Percentiles rank a stretch among this genome's conserved stretches.
phyloP scores from a whole-genome alignment of 2,329 filamentous ascomycete genomes.

The Sporothrix brasiliensis region DNA sequence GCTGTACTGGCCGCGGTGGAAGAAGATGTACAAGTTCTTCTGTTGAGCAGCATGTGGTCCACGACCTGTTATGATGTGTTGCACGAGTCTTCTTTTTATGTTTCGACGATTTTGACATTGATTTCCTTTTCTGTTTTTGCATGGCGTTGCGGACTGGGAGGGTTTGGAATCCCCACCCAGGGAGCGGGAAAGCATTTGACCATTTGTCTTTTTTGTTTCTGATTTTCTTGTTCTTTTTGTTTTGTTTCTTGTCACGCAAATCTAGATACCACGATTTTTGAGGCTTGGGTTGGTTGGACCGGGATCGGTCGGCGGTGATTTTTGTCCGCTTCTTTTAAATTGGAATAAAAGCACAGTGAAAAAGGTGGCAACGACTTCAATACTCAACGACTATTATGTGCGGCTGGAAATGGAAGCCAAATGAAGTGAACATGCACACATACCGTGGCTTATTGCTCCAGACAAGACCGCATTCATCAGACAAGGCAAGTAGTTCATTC shows the following conservation, averaged over 20 bases:
- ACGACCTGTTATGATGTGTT: neutral
- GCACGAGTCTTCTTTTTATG: neutral
- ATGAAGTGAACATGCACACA: neutral
- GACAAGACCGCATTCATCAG: neutral
- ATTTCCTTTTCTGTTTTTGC: slow-evolving; percentile 4
- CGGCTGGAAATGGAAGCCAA: no score
- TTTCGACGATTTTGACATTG: neutral
- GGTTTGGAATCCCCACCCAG: neutral
- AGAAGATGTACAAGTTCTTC: slow-evolving; percentile 71
- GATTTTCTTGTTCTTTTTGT: neutral
- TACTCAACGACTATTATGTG: neutral
- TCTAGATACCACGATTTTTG: slow-evolving; percentile 12
- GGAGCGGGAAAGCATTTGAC: neutral
- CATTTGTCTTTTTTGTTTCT: slow-evolving; percentile 2
- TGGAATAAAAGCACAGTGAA: neutral
- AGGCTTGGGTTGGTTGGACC: neutral
- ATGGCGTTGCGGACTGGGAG: slow-evolving; percentile 30
- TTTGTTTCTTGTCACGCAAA: neutral
- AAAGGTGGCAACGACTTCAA: slow-evolving; percentile 3
- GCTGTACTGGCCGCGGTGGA: slow-evolving; percentile 73
- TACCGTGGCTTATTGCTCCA: no score
- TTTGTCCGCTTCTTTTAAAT: neutral
- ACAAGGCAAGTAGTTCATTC: neutral
- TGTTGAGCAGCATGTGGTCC: slow-evolving; percentile 55
- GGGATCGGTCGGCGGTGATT: neutral